Base-by-base conservation (phyloP, 2,329 filamentous ascomycete species). In the Colletotrichum australisinense region DNA sequence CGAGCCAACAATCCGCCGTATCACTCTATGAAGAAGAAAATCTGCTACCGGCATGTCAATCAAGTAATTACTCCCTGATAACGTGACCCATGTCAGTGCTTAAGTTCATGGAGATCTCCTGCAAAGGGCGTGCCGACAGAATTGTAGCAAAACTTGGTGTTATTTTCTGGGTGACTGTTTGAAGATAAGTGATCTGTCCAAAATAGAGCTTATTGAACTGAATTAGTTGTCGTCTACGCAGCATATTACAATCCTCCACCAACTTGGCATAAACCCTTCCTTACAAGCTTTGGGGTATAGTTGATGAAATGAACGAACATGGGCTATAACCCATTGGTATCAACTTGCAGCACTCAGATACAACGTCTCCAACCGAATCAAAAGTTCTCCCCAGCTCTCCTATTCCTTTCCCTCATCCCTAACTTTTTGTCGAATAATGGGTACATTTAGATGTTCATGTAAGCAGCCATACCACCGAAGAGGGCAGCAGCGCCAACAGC, bases 401-500 rank as follows among this genome's bases (percentile, higher is more conserved):
- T 2, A 14, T 2, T 19, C 19, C 12, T 1, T 26, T 55, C 2
- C 30, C 30, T 30, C 30, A 30, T n/a, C 3, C 52, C 1, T 11
- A 26, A n/a, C 11, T 35, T 63, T 9, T 5, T 26, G n/a, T 63
- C 42, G 2, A 6, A 16, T 2, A 28, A 11, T 35, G 19, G 28
- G 24, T 8, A 14, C 6, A 26, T 30, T 76, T 70, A 76, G 11
- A 76, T 64, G 55, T 76, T 78, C 35, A 72, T 68, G 55, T 77
- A 71, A 1, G 76, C 81, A 55, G 84, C 85, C 60, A 83, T 86
- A 53, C 81, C 83, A 67, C 86, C 87, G 59, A 89, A 83, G 12
- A 88, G 75, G 2, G 85, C 87, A 46, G 83, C 86, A 42, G 83
- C 82, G 55, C 86, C 86, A 5, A 88, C 78, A 6, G 79, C 81